Evolutionary conservation across 495 filamentous ascomycete genomes (phyloP), one percentile per base, ranked within the genome.

Genomic region (Penicillium lividum): DNA sequence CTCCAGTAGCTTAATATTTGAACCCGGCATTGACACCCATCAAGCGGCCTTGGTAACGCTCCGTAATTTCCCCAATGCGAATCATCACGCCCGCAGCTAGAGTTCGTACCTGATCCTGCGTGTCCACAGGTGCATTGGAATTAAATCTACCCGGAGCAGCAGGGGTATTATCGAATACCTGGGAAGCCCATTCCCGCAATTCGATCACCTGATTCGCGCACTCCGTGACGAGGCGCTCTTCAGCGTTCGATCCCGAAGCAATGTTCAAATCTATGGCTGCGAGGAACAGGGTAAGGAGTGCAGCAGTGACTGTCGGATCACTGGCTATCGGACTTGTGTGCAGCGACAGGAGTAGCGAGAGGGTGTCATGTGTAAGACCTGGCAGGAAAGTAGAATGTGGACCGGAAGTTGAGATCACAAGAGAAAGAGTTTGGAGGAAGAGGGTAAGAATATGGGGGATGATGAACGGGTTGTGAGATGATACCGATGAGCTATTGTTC

Each of bases 1-100:
- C 8, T 10, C 7, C 4, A 50, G 30, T 28, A n/a, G 7, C 18
- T 60, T 58, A 80, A 59, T 80, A 80, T 46, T 62, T 70, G 72
- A 77, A 84, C 57, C 67, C 81, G 56, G 60, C 75, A 68, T 73
- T 80, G 55, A 74, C 78, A 54, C 73, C 82, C 82, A 77, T 82
- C 72, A 74, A 68, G 62, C 66, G 72, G 47, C 85, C 80, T 73
- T 91, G 87, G 69, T 89, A 94, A 71, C 86, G 87, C 68, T 96
- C 89, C 43, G 93, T 85, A 33, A 89, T 83, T 73, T 96, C 92
- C 38, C 84, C 82, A 54, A 89, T 73, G 63, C 86, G 87, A 22
- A 96, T 83, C 73, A 97, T 73, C 44, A 96, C 85, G 1, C 89
- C 92, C 3, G 94, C 94, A 28, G 92, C 88, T 62, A 98, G 15